These are phyloP conservation scores for Malassezia cuniculi DNA, from an alignment of 1,284 basidiomycete genomes.

Conservation along the genomic window DNA sequence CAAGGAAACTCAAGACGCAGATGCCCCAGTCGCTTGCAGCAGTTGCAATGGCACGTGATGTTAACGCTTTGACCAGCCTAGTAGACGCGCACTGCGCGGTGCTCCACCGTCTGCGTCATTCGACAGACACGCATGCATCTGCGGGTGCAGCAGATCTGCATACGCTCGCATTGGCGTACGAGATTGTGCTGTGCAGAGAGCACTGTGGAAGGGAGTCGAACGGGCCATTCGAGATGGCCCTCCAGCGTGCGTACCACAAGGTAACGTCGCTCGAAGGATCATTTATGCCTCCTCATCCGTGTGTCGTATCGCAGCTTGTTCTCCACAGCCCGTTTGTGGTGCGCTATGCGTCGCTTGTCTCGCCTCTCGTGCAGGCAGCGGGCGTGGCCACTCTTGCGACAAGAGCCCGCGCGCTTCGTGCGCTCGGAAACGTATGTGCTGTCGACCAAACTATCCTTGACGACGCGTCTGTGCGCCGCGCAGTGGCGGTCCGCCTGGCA, in stretches of 20 bases:
- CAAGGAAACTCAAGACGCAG: too few relatives aligned
- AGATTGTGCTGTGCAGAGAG: too few relatives aligned
- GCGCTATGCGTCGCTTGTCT: constrained; percentile 15
- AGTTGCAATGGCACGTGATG: background rate
- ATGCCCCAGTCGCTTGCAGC: background rate
- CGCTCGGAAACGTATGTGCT: constrained; percentile 23
- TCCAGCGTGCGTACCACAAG: constrained; percentile 1
- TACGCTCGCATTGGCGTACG: too few relatives aligned
- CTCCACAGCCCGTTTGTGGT: constrained; percentile 25
- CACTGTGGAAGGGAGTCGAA: too few relatives aligned
- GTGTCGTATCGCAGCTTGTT: constrained; percentile 18
- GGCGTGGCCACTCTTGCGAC: constrained; percentile 28
- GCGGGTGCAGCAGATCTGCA: too few relatives aligned
- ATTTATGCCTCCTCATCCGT: too few relatives aligned
- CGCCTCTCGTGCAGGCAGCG: constrained; percentile 22
- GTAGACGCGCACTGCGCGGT: constrained; percentile 7
- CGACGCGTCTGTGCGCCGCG: constrained; percentile 15
- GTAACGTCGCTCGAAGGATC: constrained; percentile 16
- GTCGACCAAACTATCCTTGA: constrained; percentile 26
- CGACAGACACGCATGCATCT: too few relatives aligned
- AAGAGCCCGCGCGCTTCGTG: constrained; percentile 32
- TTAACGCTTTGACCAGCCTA: too few relatives aligned
- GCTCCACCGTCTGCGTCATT: too few relatives aligned
- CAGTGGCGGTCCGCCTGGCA: constrained; percentile 74
- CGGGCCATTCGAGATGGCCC: too few relatives aligned